These are phyloP conservation scores for Craspedostauros australis DNA, from an alignment of 108 stramenopile genomes.

Conservation along the genomic window DNA sequence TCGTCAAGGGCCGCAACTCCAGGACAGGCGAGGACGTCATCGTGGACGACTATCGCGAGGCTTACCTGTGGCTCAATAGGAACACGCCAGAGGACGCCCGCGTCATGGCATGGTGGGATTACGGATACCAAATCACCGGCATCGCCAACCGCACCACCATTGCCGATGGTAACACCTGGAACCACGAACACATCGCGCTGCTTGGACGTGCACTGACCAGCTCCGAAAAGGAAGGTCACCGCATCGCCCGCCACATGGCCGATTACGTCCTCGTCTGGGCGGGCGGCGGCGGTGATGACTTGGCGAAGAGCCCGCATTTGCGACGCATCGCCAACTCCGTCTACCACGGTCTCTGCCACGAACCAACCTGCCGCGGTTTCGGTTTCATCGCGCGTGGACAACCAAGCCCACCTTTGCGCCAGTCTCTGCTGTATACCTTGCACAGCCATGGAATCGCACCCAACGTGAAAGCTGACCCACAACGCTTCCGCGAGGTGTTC, in stretches of 20 bases:
- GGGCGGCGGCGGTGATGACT: slow-evolving; percentile 95
- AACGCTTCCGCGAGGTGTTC: slow-evolving; percentile 83
- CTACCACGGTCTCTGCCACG: slow-evolving; percentile 86
- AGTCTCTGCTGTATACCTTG: slow-evolving; percentile 87
- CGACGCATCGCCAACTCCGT: slow-evolving; percentile 96
- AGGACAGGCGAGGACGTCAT: slow-evolving; percentile 53
- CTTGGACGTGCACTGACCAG: slow-evolving; percentile 88
- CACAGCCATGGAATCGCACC: slow-evolving; percentile 64
- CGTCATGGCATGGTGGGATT: slow-evolving; percentile 99
- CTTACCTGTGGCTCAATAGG: slow-evolving; percentile 95
- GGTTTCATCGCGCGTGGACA: slow-evolving; percentile 35
- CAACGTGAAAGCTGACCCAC: slow-evolving; percentile 71
- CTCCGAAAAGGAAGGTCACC: slow-evolving; percentile 88
- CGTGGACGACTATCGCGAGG: slow-evolving; percentile 98
- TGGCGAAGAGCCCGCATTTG: slow-evolving; percentile 96
- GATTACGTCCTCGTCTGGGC: slow-evolving; percentile 96
- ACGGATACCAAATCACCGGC: slow-evolving; percentile 92
- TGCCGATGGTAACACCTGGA: slow-evolving; percentile 99
- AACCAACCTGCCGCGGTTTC: slow-evolving; percentile 86
- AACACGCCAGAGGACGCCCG: slow-evolving; percentile 95
- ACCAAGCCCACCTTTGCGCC: slow-evolving; percentile 68
- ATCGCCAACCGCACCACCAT: slow-evolving; percentile 97
- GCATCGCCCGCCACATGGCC: slow-evolving; percentile 91
- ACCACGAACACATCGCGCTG: slow-evolving; percentile 98
- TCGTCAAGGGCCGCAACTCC: slow-evolving; percentile 69